Base-by-base conservation (phyloP, 2,329 filamentous ascomycete species). In the Mollisiaceae sp. region DNA sequence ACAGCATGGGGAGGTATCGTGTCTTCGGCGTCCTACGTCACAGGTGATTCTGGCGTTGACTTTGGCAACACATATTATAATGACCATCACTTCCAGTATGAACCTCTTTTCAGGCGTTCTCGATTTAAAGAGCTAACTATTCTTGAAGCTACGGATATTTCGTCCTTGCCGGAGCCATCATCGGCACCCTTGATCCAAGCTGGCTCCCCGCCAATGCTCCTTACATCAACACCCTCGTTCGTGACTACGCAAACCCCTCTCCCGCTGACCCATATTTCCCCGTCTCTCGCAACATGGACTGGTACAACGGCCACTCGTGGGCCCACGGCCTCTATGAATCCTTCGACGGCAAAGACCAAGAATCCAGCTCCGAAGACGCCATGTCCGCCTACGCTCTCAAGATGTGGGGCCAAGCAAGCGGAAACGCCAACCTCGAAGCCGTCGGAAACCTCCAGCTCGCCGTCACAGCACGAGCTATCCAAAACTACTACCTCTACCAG, bases 251-350 rank as follows among this genome's bases (percentile, higher is more conserved):
- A 55, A 97, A 97, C 77, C 89, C 93, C 0, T 89, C 86, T 71
- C 75, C 82, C 2, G 76, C 84, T 20, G 94, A 97, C 75, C 82
- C 83, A 35, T 87, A 87, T 72, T 98, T 96, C 77, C 94, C 94
- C 0, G 89, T 92, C 71, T 94, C 86, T 67, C 87, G 95, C 58
- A 87, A 83, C 64, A 98, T 97, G 75, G 95, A 98, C 58, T 97
- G 93, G 92, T 98, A 89, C 77, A 89, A 96, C 74, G 95, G 94
- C 1, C 95, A 98, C 82, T 93, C 90, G 65, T 97, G 94, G 93
- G 94, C 94, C 2, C 93, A 92, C 63, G 91, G 91, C 0, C 79
- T 94, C 5, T 91, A 87, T 72, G 86, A 91, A 67, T 83, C 85
- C 43, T 81, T 81, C 63, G 91, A 94, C 76, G 91, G 92, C 67